These are phyloP conservation scores for Plantago elongata DNA, from an alignment of 257 asterid genomes.

Conservation along the genomic window DNA sequence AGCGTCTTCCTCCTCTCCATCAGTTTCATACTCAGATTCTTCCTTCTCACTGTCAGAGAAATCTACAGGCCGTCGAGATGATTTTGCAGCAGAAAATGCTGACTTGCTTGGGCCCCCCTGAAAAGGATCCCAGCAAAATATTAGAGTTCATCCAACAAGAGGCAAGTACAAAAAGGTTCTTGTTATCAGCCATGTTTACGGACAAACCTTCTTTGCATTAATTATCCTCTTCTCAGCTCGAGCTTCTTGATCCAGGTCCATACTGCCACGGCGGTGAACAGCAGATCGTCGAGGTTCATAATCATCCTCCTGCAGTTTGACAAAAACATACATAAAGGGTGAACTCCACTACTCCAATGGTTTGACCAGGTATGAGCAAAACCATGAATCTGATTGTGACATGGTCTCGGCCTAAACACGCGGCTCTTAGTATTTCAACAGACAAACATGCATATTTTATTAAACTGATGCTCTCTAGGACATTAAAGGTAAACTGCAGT, in stretches of 20 bases:
- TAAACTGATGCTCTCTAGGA: background rate
- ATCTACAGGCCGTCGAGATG: constrained; percentile 70
- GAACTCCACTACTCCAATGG: background rate
- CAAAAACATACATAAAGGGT: constrained; percentile 1
- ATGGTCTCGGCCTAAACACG: too few species aligned
- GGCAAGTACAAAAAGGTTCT: constrained; percentile 1
- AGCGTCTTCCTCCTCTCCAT: constrained; percentile 78
- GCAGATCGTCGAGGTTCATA: constrained; percentile 69
- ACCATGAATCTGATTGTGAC: background rate
- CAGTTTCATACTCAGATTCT: constrained; percentile 94
- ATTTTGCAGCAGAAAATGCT: constrained; percentile 41
- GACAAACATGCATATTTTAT: too few species aligned
- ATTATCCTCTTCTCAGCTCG: constrained; percentile 91
- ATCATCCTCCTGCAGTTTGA: constrained; percentile 41
- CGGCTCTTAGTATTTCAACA: too few species aligned
- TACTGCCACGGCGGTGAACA: constrained; percentile 74
- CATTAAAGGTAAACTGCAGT: background rate
- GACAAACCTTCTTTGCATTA: constrained; percentile 83
- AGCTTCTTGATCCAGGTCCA: constrained; percentile 87
- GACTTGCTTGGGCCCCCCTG: constrained; percentile 82
- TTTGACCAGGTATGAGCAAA: background rate
- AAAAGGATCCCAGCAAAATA: constrained; percentile 13
- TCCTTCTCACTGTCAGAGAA: constrained; percentile 86
- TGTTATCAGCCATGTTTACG: constrained; percentile 14
- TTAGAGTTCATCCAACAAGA: constrained; percentile 10